Evolutionary conservation across 208 protist species (phyloP), one percentile per base, ranked within the genome.

Genomic region (Angomonas desouzai): DNA sequence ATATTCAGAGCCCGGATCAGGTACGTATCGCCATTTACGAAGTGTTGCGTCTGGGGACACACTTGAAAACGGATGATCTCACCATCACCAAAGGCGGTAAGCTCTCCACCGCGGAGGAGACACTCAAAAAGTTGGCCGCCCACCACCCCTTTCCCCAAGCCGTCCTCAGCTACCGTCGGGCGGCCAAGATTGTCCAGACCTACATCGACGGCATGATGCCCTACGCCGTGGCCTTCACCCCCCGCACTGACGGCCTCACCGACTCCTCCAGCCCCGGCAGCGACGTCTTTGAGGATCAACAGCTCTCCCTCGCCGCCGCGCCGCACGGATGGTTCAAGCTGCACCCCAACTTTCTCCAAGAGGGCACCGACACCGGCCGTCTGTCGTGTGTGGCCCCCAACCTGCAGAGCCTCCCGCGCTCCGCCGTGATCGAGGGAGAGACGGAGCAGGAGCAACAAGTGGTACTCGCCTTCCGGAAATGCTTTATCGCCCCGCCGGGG

Each of bases 381-480:
- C 74, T 97, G 16, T 93, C 88, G 20, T 96, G 87, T 43, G 81
- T 86, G 6, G 86, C 92, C 68, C 92, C 92, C 13, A 97, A 97
- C 62, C 48, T 97, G 23, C 92, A 97, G 74, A 92, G 85, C 64
- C 68, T 96, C 23, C 92, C 92, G 40, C 86, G 89, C 11, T 58
- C 68, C 40, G 61, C 74, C 16, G 62, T 74, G 25, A 55, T 51
- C 1, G 7, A 11, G 28, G 55, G 34, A 13, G 45, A 38, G 49
- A 20, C 29, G 7, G 28, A 30, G 33, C 47, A 68, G 18, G 55
- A 69, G 36, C 48, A 66, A 11, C 30, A 60, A 18, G 77, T 85
- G 40, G 72, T 78, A 55, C 64, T 78, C 16, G 78, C 74, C 0
- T 87, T 95, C 53, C 89, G 89, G 3, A 77, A 77, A 28, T 92